Percentiles rank a stretch among this genome's conserved stretches.
phyloP scores from a whole-genome alignment of 805 yeast species.

The Kazachstania africana region DNA sequence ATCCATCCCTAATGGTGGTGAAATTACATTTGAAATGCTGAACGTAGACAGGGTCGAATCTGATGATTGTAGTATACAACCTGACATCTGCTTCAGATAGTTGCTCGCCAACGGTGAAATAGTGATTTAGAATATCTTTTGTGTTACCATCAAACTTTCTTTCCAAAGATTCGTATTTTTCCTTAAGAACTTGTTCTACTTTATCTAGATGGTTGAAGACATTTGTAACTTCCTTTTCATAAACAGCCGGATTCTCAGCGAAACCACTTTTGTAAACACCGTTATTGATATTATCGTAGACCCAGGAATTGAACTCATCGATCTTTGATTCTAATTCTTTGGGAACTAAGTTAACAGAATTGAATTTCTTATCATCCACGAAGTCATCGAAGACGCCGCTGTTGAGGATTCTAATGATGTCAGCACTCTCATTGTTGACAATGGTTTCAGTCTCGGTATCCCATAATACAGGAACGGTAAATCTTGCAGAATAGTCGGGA shows the following conservation, averaged over 20 bases:
- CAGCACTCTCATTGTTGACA: slow-evolving; percentile 86
- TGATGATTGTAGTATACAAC: slow-evolving; percentile 71
- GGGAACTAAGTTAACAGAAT: slow-evolving; percentile 51
- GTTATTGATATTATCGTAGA: slow-evolving; percentile 77
- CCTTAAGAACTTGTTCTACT: slow-evolving; percentile 49
- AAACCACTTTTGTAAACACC: slow-evolving; percentile 94
- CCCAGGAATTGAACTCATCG: slow-evolving; percentile 71
- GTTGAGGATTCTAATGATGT: slow-evolving; percentile 75
- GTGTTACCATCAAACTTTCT: slow-evolving; percentile 30
- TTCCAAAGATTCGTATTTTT: slow-evolving; percentile 27
- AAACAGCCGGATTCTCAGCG: slow-evolving; percentile 72
- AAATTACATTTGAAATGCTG: slow-evolving; percentile 93
- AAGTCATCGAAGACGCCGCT: slow-evolving; percentile 53
- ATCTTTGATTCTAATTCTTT: slow-evolving; percentile 39
- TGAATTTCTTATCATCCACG: neutral
- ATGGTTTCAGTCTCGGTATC: slow-evolving; percentile 73
- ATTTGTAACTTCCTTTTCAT: slow-evolving; percentile 54
- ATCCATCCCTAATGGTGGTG: slow-evolving; percentile 66
- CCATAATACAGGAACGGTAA: slow-evolving; percentile 91
- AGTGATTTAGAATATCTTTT: slow-evolving; percentile 12
- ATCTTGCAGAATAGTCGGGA: slow-evolving; percentile 68
- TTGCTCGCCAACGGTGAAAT: slow-evolving; percentile 46
- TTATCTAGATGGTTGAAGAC: slow-evolving; percentile 62
- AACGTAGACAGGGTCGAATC: slow-evolving; percentile 89
- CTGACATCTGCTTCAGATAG: slow-evolving; percentile 89